Percentiles rank a stretch among this genome's conserved stretches.
phyloP scores from a whole-genome alignment of 2,329 filamentous ascomycete genomes.

The Pseudocercospora cruenta region DNA sequence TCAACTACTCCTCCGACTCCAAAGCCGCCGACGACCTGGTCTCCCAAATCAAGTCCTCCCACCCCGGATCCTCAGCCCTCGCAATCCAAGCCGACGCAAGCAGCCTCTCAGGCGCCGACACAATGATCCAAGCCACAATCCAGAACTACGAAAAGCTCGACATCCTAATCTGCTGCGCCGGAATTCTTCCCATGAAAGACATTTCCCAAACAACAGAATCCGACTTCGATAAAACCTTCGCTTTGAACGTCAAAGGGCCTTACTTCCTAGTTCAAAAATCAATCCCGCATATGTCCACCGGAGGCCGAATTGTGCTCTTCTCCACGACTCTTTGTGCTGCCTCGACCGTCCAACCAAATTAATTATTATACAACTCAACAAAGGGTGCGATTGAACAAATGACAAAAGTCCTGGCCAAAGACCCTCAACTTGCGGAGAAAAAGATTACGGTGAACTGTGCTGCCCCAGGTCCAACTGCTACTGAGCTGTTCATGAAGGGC shows the following conservation, averaged over 20 bases:
- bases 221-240: slow-evolving; percentile 55
- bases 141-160: slow-evolving; percentile 60
- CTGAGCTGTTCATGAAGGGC: slow-evolving; percentile 57
- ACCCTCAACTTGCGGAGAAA: slow-evolving; percentile 50
- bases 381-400: slow-evolving; percentile 66
- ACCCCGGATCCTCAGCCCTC: slow-evolving; percentile 49
- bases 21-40: slow-evolving; percentile 60
- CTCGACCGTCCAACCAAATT: slow-evolving; percentile 49
- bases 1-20: slow-evolving; percentile 62
- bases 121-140: slow-evolving; percentile 55
- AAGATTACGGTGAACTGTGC: slow-evolving; percentile 58
- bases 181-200: slow-evolving; percentile 56
- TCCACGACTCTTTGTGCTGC: slow-evolving; percentile 49
- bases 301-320: slow-evolving; percentile 57
- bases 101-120: slow-evolving; percentile 51
- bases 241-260: slow-evolving; percentile 62
- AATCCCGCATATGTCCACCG: slow-evolving; percentile 53
- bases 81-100: slow-evolving; percentile 62
- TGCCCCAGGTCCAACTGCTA: slow-evolving; percentile 59
- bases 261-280: slow-evolving; percentile 59
- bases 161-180: slow-evolving; percentile 62
- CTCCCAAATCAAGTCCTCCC: slow-evolving; percentile 41
- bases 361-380: slow-evolving; percentile 58
- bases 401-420: slow-evolving; percentile 59
- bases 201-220: slow-evolving; percentile 55